Conservation (phyloP, 352 stramenopile species). For the Pythium phragmiticola region DNA sequence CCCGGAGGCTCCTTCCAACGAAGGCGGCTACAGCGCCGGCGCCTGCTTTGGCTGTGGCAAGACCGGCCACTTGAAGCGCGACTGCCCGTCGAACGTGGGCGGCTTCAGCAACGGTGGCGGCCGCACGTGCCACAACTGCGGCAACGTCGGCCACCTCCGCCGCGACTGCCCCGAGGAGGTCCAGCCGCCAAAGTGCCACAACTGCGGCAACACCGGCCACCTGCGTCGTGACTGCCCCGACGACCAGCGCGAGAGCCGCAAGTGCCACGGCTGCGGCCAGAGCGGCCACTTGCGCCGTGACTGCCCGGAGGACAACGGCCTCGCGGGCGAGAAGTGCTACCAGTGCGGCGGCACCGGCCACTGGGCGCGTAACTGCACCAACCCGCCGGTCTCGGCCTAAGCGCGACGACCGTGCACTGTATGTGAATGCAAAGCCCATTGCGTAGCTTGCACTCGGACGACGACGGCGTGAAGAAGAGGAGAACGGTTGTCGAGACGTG, state of each 20-base stretch:
- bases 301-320: conserved; percentile 58
- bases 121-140: conserved; percentile 84
- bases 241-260: conserved; percentile 46
- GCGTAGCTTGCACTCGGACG: background rate
- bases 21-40: conserved; percentile 33
- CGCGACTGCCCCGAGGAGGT: conserved; percentile 79
- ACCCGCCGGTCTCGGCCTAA: conserved; percentile 46
- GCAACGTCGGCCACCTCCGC: conserved; percentile 72
- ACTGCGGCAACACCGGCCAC: conserved; percentile 71
- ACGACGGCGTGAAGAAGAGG: background rate
- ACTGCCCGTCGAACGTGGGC: conserved; percentile 51
- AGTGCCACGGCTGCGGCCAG: conserved; percentile 78
- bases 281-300: conserved; percentile 67
- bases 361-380: conserved; percentile 79
- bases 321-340: conserved; percentile 19
- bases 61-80: conserved; percentile 76
- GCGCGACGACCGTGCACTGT: conserved; percentile 1
- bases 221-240: conserved; percentile 74
- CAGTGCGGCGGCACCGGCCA: conserved; percentile 52
- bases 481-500: background rate
- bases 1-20: conserved; percentile 48
- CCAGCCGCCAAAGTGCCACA: conserved; percentile 26
- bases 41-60: conserved; percentile 82
- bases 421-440: background rate
- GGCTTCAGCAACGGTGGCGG: conserved; percentile 28